Conservation (phyloP, 2,329 filamentous ascomycete genomes). For the Pseudogymnoascus sp. region DNA sequence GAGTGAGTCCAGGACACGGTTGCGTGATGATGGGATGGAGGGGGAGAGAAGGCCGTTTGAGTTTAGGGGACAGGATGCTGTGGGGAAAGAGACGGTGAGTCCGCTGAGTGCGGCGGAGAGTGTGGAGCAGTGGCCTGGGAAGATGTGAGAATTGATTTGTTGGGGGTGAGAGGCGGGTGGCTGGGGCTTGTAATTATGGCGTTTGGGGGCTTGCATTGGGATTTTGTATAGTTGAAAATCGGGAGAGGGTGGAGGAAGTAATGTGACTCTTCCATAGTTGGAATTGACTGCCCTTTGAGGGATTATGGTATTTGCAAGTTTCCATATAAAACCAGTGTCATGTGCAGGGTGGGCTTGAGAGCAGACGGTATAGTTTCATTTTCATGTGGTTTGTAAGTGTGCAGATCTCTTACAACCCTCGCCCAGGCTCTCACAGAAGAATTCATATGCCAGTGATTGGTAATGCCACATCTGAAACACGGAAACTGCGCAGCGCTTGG, state of each 20-base stretch:
- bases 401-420: neutral
- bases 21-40: neutral
- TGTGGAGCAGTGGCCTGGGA: neutral
- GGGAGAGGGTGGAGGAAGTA: neutral
- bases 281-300: neutral
- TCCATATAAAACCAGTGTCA: neutral
- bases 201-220: neutral
- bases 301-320: neutral
- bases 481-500: neutral
- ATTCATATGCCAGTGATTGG: neutral
- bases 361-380: neutral
- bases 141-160: neutral
- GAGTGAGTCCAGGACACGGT: slow-evolving; percentile 20
- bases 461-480: neutral
- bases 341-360: neutral
- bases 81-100: neutral
- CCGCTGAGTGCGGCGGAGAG: neutral
- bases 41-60: slow-evolving; percentile 18
- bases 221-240: neutral
- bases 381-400: neutral
- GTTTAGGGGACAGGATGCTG: slow-evolving; percentile 15
- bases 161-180: neutral
- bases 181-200: neutral
- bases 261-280: neutral
- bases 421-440: neutral